Conservation (phyloP, 371 early-diverging fungal species). For the Amoeboaphelidium occidentale region DNA sequence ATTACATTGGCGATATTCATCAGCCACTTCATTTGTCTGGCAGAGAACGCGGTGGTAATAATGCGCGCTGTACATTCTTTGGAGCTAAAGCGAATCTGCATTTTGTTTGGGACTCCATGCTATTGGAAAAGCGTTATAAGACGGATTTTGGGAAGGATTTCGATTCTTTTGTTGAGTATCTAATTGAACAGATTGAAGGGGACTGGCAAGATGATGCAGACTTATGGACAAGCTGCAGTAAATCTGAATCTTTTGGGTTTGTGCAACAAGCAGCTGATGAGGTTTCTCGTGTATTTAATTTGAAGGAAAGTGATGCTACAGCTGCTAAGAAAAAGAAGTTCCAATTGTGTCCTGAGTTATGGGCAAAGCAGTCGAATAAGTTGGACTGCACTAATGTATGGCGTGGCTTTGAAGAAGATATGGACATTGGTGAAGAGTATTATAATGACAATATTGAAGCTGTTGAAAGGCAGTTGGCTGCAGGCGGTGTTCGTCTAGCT, state of each 20-base stretch:
- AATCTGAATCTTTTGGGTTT: conserved; percentile 5
- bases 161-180: conserved; percentile 7
- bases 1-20: conserved; percentile 26
- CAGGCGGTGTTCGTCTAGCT: neutral
- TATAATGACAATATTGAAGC: conserved; percentile 3
- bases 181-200: conserved; percentile 6
- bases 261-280: neutral
- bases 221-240: conserved; percentile 4
- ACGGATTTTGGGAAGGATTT: conserved; percentile 4
- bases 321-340: conserved; percentile 1
- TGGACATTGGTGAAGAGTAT: conserved; percentile 6
- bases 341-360: conserved; percentile 13
- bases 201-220: conserved; percentile 4
- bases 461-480: conserved; percentile 7
- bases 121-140: conserved; percentile 9
- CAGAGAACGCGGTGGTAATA: conserved; percentile 13
- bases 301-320: neutral
- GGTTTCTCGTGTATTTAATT: neutral
- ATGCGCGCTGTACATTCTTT: conserved; percentile 10
- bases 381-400: conserved; percentile 15
- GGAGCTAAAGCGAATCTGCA: conserved; percentile 13
- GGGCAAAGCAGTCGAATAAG: conserved; percentile 12
- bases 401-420: conserved; percentile 4
- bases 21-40: conserved; percentile 29
- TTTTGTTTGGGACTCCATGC: conserved; percentile 16